A percentile compares a stretch with the other conserved stretches of the same genome.
These are phyloP conservation scores for Botryosphaeria dothidea DNA, from an alignment of 2,329 filamentous ascomycete genomes.

Conservation along the genomic window DNA sequence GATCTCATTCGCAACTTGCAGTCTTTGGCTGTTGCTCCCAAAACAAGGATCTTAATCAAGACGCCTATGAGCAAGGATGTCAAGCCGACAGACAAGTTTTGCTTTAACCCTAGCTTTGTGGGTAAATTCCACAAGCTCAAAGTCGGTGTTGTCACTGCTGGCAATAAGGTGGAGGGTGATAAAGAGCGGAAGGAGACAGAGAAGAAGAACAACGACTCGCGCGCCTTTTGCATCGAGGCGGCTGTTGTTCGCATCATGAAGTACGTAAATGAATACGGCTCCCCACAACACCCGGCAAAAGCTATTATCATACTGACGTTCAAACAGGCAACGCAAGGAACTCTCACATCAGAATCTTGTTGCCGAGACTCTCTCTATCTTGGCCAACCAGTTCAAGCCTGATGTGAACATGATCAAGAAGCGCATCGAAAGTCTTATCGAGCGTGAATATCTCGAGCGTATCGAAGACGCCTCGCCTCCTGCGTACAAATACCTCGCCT, in stretches of 20 bases:
- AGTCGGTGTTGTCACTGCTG: conserved; percentile 76
- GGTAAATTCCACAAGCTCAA: conserved; percentile 87
- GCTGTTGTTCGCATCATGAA: conserved; percentile 84
- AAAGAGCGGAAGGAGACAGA: conserved; percentile 69
- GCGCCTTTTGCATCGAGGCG: conserved; percentile 72
- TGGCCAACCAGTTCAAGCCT: conserved; percentile 70
- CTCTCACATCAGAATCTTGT: conserved; percentile 69
- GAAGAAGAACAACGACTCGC: conserved; percentile 71
- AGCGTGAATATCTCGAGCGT: conserved; percentile 75
- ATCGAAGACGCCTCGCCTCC: conserved; percentile 65
- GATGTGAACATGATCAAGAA: conserved; percentile 78
- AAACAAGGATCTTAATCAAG: conserved; percentile 79
- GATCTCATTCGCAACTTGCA: conserved; percentile 79
- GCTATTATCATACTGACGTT: background rate
- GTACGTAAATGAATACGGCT: conserved; percentile 52
- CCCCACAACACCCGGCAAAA: too few species aligned
- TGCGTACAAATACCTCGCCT: conserved; percentile 73
- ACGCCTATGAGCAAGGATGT: conserved; percentile 77
- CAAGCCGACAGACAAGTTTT: conserved; percentile 75
- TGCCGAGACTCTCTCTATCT: conserved; percentile 70
- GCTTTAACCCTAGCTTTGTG: conserved; percentile 77
- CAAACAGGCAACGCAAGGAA: conserved; percentile 69
- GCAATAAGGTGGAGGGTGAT: conserved; percentile 80
- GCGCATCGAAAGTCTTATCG: conserved; percentile 75
- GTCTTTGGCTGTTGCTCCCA: conserved; percentile 78